These are phyloP conservation scores for Fusarium albosuccineum DNA, from an alignment of 2,329 filamentous ascomycete species.

Conservation along the genomic window DNA sequence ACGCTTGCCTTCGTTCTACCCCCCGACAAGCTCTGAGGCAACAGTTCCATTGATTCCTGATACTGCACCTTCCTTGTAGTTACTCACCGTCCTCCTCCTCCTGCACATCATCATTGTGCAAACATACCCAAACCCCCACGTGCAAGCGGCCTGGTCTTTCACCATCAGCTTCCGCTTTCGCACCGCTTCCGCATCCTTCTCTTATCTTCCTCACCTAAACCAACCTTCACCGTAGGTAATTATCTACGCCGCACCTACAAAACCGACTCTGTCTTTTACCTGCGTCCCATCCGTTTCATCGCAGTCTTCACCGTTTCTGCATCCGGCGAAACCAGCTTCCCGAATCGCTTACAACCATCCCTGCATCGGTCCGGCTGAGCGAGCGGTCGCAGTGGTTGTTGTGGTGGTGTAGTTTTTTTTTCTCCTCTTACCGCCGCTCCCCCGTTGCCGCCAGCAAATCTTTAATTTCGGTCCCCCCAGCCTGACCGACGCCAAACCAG, in stretches of 20 bases:
- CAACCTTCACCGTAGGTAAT: conserved; percentile 30
- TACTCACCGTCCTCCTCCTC: conserved; percentile 22
- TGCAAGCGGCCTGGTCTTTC: conserved; percentile 28
- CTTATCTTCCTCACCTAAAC: conserved; percentile 33
- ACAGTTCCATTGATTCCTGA: conserved; percentile 24
- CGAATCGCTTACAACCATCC: conserved; percentile 38
- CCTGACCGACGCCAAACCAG: conserved; percentile 44
- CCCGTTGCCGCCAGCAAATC: conserved; percentile 42
- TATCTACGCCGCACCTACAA: conserved; percentile 16
- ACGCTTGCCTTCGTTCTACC: neutral
- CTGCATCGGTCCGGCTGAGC: conserved; percentile 35
- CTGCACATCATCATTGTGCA: conserved; percentile 27
- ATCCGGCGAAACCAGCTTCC: conserved; percentile 36
- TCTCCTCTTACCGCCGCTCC: conserved; percentile 17
- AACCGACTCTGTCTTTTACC: conserved; percentile 12
- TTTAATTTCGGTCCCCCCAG: conserved; percentile 47
- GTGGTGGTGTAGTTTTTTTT: conserved; percentile 32
- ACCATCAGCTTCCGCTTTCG: conserved; percentile 36
- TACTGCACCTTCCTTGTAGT: neutral
- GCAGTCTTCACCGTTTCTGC: conserved; percentile 28
- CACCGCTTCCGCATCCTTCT: conserved; percentile 31
- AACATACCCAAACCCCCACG: conserved; percentile 34
- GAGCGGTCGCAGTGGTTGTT: conserved; percentile 28
- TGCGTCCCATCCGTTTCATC: conserved; percentile 5
- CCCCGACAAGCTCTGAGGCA: conserved; percentile 2